Base-by-base conservation (phyloP, 108 stramenopile genomes). In the Tribonema minus region DNA sequence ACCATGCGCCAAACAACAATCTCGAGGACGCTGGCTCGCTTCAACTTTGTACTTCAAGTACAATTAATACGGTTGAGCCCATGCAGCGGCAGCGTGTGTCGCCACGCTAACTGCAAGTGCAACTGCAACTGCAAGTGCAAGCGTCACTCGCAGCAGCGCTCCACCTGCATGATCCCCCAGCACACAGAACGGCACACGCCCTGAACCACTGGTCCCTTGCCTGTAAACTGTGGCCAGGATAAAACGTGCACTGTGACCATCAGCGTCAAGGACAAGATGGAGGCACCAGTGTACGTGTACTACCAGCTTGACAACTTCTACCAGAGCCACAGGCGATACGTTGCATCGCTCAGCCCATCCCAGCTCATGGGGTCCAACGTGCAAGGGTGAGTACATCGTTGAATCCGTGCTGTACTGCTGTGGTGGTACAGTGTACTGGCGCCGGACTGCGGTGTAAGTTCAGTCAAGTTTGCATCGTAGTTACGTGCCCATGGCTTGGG, bases 301-400 rank as follows among this genome's bases (percentile, higher is more conserved):
- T 99, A 99, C 76, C 91, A 97, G 81, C 71, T 99, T 26, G 84
- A 88, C 62, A 97, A 97, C 80, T 99, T 97, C 80, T 94, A 96
- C 84, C 99, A 99, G 87, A 99, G 98, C 80, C 96, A 97, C 84
- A 85, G 96, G 32, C 80, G 83, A 62, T 98, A 95, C 75, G 84
- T 85, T 1, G 89, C 80, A 54, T 92, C 92, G 38, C 67, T 90
- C 64, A 60, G 61, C 61, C 86, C 87, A 20, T 25, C 62, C 9
- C 88, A 88, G 81, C 85, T 89, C 32, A 34, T 60, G 35, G 86
- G 87, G 34, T 54, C 46, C 20, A 20, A 15, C 46, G 20, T 54
- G 9, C 15, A 20, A 54, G 46, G 15, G 46, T 54, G 20, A 54
- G 46, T 54, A 54, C n/a, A n/a, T n/a, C n/a, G n/a, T n/a, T n/a